Conservation (phyloP, 192 early-diverging fungal genomes). For the Helicostylum pulchrum region DNA sequence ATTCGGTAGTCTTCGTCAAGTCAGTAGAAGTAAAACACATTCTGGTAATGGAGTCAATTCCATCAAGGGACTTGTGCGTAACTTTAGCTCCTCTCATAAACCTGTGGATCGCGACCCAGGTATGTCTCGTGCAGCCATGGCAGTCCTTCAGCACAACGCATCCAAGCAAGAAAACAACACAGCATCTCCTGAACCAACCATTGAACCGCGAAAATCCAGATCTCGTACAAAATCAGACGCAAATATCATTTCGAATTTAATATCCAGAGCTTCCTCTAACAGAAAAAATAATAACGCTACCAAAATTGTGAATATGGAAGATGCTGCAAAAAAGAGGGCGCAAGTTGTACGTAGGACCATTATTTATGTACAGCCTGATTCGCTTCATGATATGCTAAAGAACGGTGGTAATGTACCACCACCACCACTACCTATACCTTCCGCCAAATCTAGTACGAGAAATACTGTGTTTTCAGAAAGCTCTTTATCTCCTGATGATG, state of each 20-base stretch:
- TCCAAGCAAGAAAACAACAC: not conserved
- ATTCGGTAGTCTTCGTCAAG: conserved; percentile 19
- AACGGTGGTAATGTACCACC: not conserved
- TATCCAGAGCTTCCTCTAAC: not conserved
- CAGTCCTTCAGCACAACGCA: conserved; percentile 17
- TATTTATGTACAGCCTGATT: conserved; percentile 31
- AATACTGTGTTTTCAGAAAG: not conserved
- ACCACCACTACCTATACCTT: conserved; percentile 2
- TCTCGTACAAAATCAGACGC: not conserved
- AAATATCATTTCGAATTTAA: not conserved
- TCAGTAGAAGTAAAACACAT: conserved; percentile 5
- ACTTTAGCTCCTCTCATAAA: not conserved
- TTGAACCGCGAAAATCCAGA: not conserved
- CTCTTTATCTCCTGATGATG: conserved; percentile 5
- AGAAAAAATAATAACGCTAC: conserved; percentile 1
- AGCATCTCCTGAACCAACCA: not conserved
- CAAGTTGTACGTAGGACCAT: conserved; percentile 34
- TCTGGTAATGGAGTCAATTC: not conserved
- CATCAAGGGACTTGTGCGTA: conserved; percentile 15
- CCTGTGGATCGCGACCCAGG: not conserved
- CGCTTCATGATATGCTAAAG: conserved; percentile 8
- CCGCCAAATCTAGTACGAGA: not conserved
- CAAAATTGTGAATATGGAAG: conserved; percentile 23
- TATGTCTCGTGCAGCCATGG: conserved; percentile 23
- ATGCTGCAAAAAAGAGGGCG: conserved; percentile 7